phyloP scores from a whole-genome alignment of 768 basidiomycete species.

The Rhizopogon vesiculosus region DNA sequence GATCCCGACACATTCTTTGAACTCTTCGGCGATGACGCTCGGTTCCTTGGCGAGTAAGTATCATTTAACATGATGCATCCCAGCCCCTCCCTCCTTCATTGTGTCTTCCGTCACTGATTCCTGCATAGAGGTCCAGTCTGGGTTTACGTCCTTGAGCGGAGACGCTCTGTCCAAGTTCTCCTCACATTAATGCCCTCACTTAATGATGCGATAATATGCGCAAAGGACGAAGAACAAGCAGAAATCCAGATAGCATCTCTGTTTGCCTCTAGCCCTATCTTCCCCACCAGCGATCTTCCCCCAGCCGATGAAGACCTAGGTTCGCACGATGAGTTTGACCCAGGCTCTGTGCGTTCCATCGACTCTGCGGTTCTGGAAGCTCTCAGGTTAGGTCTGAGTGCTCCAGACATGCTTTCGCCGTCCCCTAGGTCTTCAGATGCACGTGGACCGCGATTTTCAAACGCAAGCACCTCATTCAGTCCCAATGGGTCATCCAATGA shows the following conservation, averaged over 20 bases:
- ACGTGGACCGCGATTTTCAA: conserved; percentile 16
- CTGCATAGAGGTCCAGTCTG: conserved; percentile 72
- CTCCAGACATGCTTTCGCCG: conserved; percentile 39
- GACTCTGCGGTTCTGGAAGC: conserved; percentile 45
- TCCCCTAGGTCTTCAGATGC: conserved; percentile 18
- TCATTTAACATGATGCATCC: not conserved
- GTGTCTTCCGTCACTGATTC: conserved; percentile 1
- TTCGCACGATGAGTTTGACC: conserved; percentile 29
- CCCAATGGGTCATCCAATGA: conserved; percentile 35
- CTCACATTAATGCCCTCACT: conserved; percentile 64
- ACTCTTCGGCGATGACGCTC: conserved; percentile 74
- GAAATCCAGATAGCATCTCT: conserved; percentile 76
- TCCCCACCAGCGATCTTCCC: conserved; percentile 64
- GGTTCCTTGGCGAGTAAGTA: conserved; percentile 73
- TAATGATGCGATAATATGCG: conserved; percentile 62
- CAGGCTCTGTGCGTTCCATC: conserved; percentile 35
- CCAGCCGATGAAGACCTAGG: conserved; percentile 28
- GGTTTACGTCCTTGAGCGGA: conserved; percentile 85
- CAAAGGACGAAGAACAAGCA: conserved; percentile 60
- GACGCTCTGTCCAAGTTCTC: conserved; percentile 78
- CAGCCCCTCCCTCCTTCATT: not conserved
- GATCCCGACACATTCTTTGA: conserved; percentile 78
- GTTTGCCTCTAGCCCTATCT: conserved; percentile 81
- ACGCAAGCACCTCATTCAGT: conserved; percentile 26
- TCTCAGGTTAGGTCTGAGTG: conserved; percentile 36